Base-by-base conservation (phyloP, 2,329 filamentous ascomycete species). In the Verticillium alfalfae region DNA sequence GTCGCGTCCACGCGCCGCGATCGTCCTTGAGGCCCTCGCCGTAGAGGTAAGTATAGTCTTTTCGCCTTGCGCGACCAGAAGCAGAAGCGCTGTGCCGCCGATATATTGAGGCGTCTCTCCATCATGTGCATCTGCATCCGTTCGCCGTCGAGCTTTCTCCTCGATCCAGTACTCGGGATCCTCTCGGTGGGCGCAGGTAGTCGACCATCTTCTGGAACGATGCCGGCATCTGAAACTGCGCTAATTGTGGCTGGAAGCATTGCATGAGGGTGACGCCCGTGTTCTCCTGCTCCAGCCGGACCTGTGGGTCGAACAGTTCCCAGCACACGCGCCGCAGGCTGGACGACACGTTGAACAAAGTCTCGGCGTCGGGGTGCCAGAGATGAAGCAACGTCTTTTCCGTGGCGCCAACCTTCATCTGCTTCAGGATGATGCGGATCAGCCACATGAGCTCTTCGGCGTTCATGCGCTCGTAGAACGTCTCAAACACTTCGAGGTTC, bases 41-140 rank as follows among this genome's bases (percentile, higher is more conserved):
- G 70, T 99, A 99, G 0, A 99, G 83, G 69, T 97, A 95, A 0
- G 93, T 95, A 69, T 99, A 99, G 57, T 98, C 91, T 71, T 71
- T 97, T 98, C 9, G 91, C 94, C 75, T 96, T 98, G 59, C 95
- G 85, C 2, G 94, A 98, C 92, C 93, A 99, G 74, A 96, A 99
- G 37, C 81, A 82, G 72, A 98, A 97, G 22, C 80, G 81, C 61
- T 82, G n/a, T 87, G 0, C 92, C 91, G 0, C 93, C 92, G 0
- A 86, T n/a, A 83, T 0, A 87, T 78, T 1, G 74, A 76, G 3
- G 86, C 78, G 66, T 97, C 92, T n/a, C 62, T 90, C 81, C 13
- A 85, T 75, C 90, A 98, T 93, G 73, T 99, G 95, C 72, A 99
- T 83, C 73, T 99, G 95, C 89, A 99, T 97, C 34, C 95, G 86